Base-by-base conservation (phyloP, 2,329 filamentous ascomycete species). In the Aspergillus sp. region DNA sequence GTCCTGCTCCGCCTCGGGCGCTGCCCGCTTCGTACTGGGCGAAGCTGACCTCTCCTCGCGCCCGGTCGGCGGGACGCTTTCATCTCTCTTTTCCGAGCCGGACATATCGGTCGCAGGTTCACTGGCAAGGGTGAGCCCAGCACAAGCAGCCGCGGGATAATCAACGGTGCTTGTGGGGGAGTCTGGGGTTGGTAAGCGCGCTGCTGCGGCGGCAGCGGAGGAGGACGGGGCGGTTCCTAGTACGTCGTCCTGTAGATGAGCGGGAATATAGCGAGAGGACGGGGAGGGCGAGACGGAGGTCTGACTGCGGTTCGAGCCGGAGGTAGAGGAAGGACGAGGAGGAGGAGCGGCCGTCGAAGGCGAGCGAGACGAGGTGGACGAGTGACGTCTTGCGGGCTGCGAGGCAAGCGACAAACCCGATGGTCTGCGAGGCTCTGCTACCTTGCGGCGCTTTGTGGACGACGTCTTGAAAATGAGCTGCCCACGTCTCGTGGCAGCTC, bases 191-290 rank as follows among this genome's bases (percentile, higher is more conserved):
- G 76, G 75, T 46, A 71, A 76, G 56, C 74, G 74, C 63, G 75
- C 77, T 64, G 71, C 76, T 64, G 71, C 67, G 48, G 13, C 31
- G 31, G 13, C 34, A 15, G 34, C 34, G 34, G 34, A 41, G 34
- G 34, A 41, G 11, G 34, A 41, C 15, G 34, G 34, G 34, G 73
- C 64, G 50, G 70, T 65, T 60, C 71, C 74, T 43, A 76, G 71
- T 57, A 83, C 78, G 72, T 84, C 83, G 73, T 81, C 79, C 71
- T 84, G 83, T 60, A 87, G 76, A 73, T 86, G 84, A 57, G 84
- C 81, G 63, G 84, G 84, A 59, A 87, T 78, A 72, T 82, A 85
- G 62, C 82, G 79, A 48, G 80, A 72, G 54, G 74, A 71, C 59
- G 69, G 69, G 34, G 76, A 74, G 45, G 66, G 61, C 51, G 75